Conservation (phyloP, 1,284 basidiomycete genomes). For the Ceratobasidium sp. region DNA sequence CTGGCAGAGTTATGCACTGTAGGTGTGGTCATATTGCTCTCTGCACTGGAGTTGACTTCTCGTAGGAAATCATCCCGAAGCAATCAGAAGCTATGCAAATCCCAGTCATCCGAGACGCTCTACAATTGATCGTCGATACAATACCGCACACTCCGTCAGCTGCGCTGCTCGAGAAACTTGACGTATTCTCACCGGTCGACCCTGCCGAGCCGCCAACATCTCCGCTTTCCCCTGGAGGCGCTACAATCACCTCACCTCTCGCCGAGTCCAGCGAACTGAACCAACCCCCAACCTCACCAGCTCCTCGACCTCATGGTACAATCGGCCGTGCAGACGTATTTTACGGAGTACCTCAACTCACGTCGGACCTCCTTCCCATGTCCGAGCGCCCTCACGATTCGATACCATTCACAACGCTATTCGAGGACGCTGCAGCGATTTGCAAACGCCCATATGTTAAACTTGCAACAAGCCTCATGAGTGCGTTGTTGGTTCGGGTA, state of each 20-base stretch:
- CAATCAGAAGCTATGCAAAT: neutral
- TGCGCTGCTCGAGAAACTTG: constrained; percentile 42
- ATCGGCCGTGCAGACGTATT: constrained; percentile 28
- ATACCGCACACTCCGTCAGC: constrained; percentile 62
- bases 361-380: neutral
- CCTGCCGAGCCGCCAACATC: constrained; percentile 14
- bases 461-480: constrained; percentile 63
- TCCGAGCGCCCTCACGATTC: constrained; percentile 27
- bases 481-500: constrained; percentile 61
- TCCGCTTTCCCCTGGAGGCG: constrained; percentile 12
- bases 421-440: constrained; percentile 65
- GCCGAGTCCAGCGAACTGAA: neutral
- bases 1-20: constrained; percentile 18
- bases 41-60: neutral
- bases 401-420: constrained; percentile 66
- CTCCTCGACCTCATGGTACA: constrained; percentile 9
- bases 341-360: constrained; percentile 1
- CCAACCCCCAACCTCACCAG: neutral
- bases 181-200: neutral
- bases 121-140: constrained; percentile 66
- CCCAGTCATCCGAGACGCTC: constrained; percentile 57
- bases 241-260: neutral
- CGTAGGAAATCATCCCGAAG: constrained; percentile 2
- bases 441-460: constrained; percentile 64
- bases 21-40: neutral